A percentile compares a stretch with the other conserved stretches of the same genome.
These are phyloP conservation scores for Thermochaetoides thermophila DNA, from an alignment of 495 filamentous ascomycete species.

Conservation along the genomic window DNA sequence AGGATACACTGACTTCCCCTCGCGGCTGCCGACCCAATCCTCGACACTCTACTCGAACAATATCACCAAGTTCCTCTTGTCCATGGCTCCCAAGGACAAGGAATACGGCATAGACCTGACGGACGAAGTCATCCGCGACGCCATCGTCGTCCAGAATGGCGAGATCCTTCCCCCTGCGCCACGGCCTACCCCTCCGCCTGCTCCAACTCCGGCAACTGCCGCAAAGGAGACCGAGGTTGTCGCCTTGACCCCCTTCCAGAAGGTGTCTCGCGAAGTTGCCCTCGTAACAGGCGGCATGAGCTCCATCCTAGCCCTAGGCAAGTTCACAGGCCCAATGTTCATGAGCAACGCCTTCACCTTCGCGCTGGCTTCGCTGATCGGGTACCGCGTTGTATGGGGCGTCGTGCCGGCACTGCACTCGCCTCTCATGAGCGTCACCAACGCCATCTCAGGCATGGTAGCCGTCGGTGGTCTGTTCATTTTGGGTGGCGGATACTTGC, in stretches of 20 bases:
- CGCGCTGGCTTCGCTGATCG: conserved; percentile 60
- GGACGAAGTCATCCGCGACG: conserved; percentile 67
- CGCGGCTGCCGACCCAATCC: conserved; percentile 63
- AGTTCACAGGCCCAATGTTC: conserved; percentile 60
- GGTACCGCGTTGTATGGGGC: conserved; percentile 71
- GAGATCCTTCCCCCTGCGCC: conserved; percentile 58
- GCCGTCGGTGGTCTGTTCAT: conserved; percentile 72
- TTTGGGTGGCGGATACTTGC: conserved; percentile 58
- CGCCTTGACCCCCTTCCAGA: conserved; percentile 63
- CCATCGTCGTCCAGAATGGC: conserved; percentile 61
- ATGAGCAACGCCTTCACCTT: conserved; percentile 74
- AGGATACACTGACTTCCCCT: conserved; percentile 74
- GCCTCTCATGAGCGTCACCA: conserved; percentile 74
- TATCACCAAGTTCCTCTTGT: conserved; percentile 67
- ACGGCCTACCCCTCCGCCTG: conserved; percentile 52
- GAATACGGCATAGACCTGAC: conserved; percentile 58
- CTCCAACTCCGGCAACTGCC: conserved; percentile 36
- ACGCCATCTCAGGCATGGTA: conserved; percentile 78
- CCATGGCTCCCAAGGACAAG: conserved; percentile 58
- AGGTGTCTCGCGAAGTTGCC: conserved; percentile 53
- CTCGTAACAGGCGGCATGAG: conserved; percentile 59
- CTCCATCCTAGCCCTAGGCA: conserved; percentile 54
- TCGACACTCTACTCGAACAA: conserved; percentile 80
- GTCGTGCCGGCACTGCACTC: conserved; percentile 63
- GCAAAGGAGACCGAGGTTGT: conserved; percentile 42